Conservation (phyloP, 129 eudicot genomes). For the Rutidosis leptorrhynchoides region DNA sequence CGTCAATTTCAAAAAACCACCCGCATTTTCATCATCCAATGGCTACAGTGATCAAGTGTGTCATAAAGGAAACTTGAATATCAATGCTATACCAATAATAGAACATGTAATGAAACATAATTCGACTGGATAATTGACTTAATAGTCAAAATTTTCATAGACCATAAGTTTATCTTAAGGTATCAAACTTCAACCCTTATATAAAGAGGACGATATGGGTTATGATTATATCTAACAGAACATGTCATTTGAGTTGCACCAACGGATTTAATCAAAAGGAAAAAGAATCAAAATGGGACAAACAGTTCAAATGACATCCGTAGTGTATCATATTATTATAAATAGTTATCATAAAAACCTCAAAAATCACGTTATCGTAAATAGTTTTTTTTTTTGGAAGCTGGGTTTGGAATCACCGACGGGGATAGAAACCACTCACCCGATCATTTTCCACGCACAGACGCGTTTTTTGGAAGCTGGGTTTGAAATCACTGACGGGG, state of each 20-base stretch:
- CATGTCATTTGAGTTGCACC: background rate
- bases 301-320: background rate
- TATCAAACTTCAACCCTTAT: background rate
- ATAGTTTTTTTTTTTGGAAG: no score
- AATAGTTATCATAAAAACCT: no score
- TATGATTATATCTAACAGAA: background rate
- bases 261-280: slow-evolving; percentile 10
- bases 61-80: slow-evolving; percentile 18
- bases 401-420: no score
- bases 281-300: background rate
- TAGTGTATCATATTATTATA: no score
- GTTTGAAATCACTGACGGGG: no score
- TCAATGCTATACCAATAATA: slow-evolving; percentile 5
- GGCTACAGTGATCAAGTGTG: slow-evolving; percentile 31
- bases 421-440: no score
- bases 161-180: background rate
- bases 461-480: no score
- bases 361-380: no score
- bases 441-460: no score
- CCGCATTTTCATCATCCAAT: slow-evolving; percentile 46
- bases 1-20: slow-evolving; percentile 75
- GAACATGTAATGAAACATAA: slow-evolving; percentile 5
- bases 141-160: background rate
- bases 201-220: background rate
- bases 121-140: background rate